Base-by-base conservation (phyloP, 2,329 filamentous ascomycete genomes). In the Aspergillus amoenus region DNA sequence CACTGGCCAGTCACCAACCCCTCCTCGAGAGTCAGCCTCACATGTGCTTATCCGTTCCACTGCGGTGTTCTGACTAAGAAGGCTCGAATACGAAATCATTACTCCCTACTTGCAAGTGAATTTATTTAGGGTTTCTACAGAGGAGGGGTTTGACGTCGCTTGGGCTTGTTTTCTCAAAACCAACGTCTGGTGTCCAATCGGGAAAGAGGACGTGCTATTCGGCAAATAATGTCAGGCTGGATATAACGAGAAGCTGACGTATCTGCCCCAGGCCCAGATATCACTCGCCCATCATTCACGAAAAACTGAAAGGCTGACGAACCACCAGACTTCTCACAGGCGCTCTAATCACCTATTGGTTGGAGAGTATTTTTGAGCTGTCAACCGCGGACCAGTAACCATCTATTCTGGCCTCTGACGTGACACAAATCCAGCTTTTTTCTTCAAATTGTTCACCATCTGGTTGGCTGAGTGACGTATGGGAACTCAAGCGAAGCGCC, bases 391-490 rank as follows among this genome's bases (percentile, higher is more conserved):
- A 24, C 51, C 43, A 53, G n/a, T 53, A 34, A 47, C 41, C 13
- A 24, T 27, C 21, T 6, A 40, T 4, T 40, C 7, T 40, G 11
- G 12, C 41, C 42, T 47, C n/a, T 46, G 43, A 41, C n/a, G 32
- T 53, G 42, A 40, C 42, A n/a, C 34, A 13, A 21, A 30, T 30
- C 22, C 51, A 53, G 32, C n/a, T 22, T 34, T 34, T 30, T 22
- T 9, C 22, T 21, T 15, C 11, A 46, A 40, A 7, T 32, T 6
- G 12, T 13, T 21, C 32, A 21, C 3, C 21, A 3, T 32, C 7
- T 46, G 51, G 51, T 53, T 53, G 51, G 51, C 11, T 37, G 41
- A 30, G n/a, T 46, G 51, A 53, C 43, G 43, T 52, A 22, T 22
- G 13, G 47, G 13, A 43, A 7, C 15, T 15, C n/a, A 15, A 15